Conservation (phyloP, 257 asterid species). For the Verbascum thapsus region DNA sequence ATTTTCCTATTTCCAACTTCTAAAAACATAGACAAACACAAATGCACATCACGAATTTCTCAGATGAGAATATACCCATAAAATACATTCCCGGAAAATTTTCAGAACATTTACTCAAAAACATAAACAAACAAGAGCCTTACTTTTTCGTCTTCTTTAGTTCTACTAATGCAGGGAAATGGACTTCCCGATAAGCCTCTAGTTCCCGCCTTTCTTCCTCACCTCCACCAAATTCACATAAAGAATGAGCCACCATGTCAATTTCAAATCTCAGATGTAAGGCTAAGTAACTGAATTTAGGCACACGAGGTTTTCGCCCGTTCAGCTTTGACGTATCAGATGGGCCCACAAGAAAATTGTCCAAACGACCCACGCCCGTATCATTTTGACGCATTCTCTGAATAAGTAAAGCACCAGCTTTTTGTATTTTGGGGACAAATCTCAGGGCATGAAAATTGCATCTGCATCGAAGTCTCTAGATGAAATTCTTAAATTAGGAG, state of each 20-base stretch:
- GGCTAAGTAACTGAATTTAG: conserved; percentile 77
- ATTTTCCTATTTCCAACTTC: too few species aligned
- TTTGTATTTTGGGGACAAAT: conserved; percentile 89
- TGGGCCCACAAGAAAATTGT: conserved; percentile 84
- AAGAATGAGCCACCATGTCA: conserved; percentile 99
- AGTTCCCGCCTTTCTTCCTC: conserved; percentile 69
- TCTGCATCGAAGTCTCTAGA: conserved; percentile 99
- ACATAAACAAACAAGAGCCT: too few species aligned
- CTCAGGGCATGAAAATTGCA: conserved; percentile 93
- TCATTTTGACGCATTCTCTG: conserved; percentile 87
- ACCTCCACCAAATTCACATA: conserved; percentile 95
- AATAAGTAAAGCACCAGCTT: conserved; percentile 83
- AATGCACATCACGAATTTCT: too few species aligned
- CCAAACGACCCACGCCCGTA: conserved; percentile 74
- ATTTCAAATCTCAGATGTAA: conserved; percentile 97
- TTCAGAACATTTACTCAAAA: too few species aligned
- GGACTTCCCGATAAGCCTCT: conserved; percentile 73
- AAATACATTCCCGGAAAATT: too few species aligned
- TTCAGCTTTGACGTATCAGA: conserved; percentile 53
- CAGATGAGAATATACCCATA: too few species aligned
- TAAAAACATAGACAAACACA: too few species aligned
- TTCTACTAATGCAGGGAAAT: conserved; percentile 85
- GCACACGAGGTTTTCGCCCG: conserved; percentile 49
- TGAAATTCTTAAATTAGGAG: conserved; percentile 81
- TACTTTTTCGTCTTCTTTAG: conserved; percentile 63